Conservation (phyloP, 192 early-diverging fungal species). For the Funneliformis geosporum region DNA sequence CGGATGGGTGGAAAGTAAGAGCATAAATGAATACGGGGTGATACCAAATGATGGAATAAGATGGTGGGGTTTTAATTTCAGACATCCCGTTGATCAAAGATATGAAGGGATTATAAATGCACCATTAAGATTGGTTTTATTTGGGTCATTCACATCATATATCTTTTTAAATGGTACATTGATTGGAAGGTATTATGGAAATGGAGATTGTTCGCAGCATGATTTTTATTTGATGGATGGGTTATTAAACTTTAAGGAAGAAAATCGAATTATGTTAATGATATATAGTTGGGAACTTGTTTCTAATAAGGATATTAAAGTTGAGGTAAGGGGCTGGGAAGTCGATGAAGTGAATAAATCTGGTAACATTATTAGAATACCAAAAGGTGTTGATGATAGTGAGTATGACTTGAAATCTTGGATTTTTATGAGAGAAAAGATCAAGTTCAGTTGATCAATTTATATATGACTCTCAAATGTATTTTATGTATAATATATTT, state of each 20-base stretch:
- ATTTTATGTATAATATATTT: too few species aligned
- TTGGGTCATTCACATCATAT: constrained; percentile 69
- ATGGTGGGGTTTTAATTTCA: constrained; percentile 46
- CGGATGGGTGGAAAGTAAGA: constrained; percentile 46
- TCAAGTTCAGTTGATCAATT: neutral
- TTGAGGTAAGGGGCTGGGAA: constrained; percentile 33
- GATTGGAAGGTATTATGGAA: constrained; percentile 71
- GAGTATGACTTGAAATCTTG: constrained; percentile 22
- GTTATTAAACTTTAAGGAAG: constrained; percentile 39
- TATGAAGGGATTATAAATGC: constrained; percentile 33
- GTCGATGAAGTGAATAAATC: constrained; percentile 27
- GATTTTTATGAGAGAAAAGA: constrained; percentile 19
- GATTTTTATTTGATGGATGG: constrained; percentile 70
- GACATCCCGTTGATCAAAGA: neutral
- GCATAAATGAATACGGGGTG: constrained; percentile 24
- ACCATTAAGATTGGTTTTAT: constrained; percentile 65
- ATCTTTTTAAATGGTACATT: constrained; percentile 69
- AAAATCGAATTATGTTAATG: constrained; percentile 49
- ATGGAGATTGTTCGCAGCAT: constrained; percentile 64
- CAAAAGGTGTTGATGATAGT: neutral
- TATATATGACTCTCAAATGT: too few species aligned
- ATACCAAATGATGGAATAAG: constrained; percentile 33
- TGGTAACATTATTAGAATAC: constrained; percentile 19
- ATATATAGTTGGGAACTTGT: constrained; percentile 48
- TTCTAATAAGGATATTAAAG: neutral